These are phyloP conservation scores for Seiridium cupressi DNA, from an alignment of 2,329 filamentous ascomycete genomes.

Conservation along the genomic window DNA sequence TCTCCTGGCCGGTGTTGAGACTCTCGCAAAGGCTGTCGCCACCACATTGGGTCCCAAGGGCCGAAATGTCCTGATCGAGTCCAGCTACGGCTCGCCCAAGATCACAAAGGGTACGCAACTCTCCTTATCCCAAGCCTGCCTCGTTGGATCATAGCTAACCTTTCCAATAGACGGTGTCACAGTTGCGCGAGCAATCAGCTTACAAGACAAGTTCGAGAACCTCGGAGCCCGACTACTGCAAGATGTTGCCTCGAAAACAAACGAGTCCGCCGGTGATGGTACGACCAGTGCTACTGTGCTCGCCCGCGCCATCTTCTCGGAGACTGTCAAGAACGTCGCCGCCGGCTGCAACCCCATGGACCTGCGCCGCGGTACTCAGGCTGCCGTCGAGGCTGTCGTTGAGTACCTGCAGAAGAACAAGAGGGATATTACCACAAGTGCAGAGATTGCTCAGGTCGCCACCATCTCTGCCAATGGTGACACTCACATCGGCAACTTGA, in stretches of 20 bases:
- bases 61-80: conserved; percentile 97
- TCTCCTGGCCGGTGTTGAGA: conserved; percentile 92
- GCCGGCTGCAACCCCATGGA: conserved; percentile 99
- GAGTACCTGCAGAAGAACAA: conserved; percentile 94
- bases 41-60: conserved; percentile 97
- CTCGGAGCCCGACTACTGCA: conserved; percentile 94
- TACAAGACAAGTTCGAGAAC: conserved; percentile 99
- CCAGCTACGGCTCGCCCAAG: conserved; percentile 97
- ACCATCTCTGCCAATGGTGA: conserved; percentile 99
- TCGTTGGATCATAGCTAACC: conserved; percentile 12
- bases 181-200: conserved; percentile 82
- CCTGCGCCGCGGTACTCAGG: conserved; percentile 92
- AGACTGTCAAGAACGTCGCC: conserved; percentile 99
- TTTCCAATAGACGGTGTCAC: conserved; percentile 72
- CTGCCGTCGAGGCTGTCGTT: conserved; percentile 91
- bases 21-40: conserved; percentile 90
- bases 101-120: conserved; percentile 87
- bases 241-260: conserved; percentile 98
- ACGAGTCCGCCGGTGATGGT: conserved; percentile 97
- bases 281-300: conserved; percentile 98
- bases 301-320: conserved; percentile 96
- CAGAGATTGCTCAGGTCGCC: conserved; percentile 95
- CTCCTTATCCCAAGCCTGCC: neutral
- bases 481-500: conserved; percentile 88
- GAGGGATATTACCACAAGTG: conserved; percentile 95